Percentiles rank a stretch among this genome's conserved stretches.
Evolutionary conservation across 2,329 filamentous ascomycete species (phyloP).

Genomic region (Paracorniculantispora psalliotae): DNA sequence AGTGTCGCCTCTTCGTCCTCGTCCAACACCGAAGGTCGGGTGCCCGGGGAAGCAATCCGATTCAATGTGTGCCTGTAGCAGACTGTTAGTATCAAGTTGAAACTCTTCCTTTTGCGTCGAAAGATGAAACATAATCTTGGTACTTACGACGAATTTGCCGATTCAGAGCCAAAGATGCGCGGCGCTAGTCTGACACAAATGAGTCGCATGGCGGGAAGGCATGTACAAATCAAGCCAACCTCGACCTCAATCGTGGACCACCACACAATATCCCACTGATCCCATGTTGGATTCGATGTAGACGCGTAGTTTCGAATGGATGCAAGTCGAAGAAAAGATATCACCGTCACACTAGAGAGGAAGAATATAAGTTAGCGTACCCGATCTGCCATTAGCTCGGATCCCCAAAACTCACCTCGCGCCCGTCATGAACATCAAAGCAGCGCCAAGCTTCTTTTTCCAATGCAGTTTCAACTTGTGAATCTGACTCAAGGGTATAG

Average conservation of each 20-base stretch:
- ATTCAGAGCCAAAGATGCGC: neutral
- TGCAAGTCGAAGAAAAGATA: conserved; percentile 27
- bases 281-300: conserved; percentile 26
- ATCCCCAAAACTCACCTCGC: conserved; percentile 23
- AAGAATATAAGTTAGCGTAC: neutral
- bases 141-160: neutral
- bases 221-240: conserved; percentile 30
- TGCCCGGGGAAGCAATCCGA: neutral
- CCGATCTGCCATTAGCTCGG: neutral
- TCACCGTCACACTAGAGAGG: conserved; percentile 23
- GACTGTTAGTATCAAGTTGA: neutral
- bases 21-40: neutral
- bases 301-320: conserved; percentile 24
- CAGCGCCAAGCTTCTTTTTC: conserved; percentile 39
- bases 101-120: neutral
- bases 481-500: conserved; percentile 39
- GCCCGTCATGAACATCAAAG: conserved; percentile 41
- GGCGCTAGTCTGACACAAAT: conserved; percentile 18
- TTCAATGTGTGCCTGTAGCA: neutral
- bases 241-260: conserved; percentile 31
- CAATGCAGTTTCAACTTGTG: conserved; percentile 32
- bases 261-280: conserved; percentile 22
- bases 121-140: neutral
- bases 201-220: conserved; percentile 26
- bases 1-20: neutral